A percentile compares a stretch with the other conserved stretches of the same genome.
Evolutionary conservation across 2,329 filamentous ascomycete genomes (phyloP).

Genomic region (Colletotrichum godetiae): DNA sequence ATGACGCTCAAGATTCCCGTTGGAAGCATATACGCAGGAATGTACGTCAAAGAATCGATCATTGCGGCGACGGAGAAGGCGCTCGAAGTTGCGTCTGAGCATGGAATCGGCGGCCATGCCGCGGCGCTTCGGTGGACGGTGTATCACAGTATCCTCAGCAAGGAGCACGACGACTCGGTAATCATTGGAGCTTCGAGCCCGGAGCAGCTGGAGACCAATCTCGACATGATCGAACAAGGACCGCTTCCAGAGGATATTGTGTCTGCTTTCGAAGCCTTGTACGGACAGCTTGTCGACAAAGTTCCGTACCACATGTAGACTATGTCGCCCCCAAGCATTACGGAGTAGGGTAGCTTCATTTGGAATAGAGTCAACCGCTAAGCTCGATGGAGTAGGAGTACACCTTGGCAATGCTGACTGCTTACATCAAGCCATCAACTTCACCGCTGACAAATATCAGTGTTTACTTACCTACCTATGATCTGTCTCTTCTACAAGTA

Average conservation of each 20-base stretch:
- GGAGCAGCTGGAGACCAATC: not conserved
- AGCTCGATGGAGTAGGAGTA: not conserved
- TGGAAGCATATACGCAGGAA: not conserved
- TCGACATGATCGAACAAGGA: not conserved
- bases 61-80: not conserved
- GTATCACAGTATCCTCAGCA: not conserved
- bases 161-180: not conserved
- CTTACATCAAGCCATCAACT: not conserved
- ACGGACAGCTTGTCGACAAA: not conserved
- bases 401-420: not conserved
- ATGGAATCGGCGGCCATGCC: not conserved
- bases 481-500: too few species aligned
- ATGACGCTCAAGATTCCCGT: not conserved
- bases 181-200: not conserved
- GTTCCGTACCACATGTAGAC: not conserved
- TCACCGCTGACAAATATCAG: not conserved
- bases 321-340: too few species aligned
- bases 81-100: not conserved
- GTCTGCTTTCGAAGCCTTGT: not conserved
- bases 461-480: too few species aligned
- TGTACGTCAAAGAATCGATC: not conserved
- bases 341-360: not conserved
- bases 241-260: not conserved
- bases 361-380: not conserved
- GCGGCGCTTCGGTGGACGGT: not conserved